Evolutionary conservation across 306 rosid genomes (phyloP).

Genomic region (Phaseolus lunatus): DNA sequence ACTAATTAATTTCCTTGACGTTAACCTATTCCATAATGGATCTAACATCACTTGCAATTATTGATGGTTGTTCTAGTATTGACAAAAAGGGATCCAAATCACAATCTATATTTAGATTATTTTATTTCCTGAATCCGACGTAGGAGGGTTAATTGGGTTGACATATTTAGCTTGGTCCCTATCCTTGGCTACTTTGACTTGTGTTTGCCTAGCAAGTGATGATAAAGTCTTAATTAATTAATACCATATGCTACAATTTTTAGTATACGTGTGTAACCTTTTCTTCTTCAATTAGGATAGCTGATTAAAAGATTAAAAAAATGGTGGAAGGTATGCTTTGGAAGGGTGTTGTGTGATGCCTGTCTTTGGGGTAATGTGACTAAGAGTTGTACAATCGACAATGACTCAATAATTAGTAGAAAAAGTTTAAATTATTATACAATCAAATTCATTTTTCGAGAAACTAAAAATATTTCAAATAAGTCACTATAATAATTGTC

Average conservation of each 20-base stretch:
- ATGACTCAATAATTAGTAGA: neutral
- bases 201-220: slow-evolving; percentile 19
- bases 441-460: too few species aligned
- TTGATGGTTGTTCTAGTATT: slow-evolving; percentile 8
- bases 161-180: neutral
- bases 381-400: slow-evolving; percentile 36
- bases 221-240: neutral
- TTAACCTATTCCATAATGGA: neutral
- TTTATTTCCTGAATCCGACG: neutral
- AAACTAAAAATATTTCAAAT: neutral
- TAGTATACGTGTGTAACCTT: slow-evolving; percentile 29
- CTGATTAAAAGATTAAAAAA: neutral
- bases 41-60: slow-evolving; percentile 16
- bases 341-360: neutral
- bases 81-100: slow-evolving; percentile 16
- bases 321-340: neutral
- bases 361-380: neutral
- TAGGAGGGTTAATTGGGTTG: slow-evolving; percentile 6
- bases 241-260: neutral
- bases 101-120: slow-evolving; percentile 5
- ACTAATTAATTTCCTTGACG: neutral
- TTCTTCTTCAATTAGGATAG: neutral
- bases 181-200: slow-evolving; percentile 1
- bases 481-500: neutral
- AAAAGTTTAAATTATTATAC: too few species aligned